Evolutionary conservation across 2,329 filamentous ascomycete genomes (phyloP).

Genomic region (Aspergillus spinulosporus): DNA sequence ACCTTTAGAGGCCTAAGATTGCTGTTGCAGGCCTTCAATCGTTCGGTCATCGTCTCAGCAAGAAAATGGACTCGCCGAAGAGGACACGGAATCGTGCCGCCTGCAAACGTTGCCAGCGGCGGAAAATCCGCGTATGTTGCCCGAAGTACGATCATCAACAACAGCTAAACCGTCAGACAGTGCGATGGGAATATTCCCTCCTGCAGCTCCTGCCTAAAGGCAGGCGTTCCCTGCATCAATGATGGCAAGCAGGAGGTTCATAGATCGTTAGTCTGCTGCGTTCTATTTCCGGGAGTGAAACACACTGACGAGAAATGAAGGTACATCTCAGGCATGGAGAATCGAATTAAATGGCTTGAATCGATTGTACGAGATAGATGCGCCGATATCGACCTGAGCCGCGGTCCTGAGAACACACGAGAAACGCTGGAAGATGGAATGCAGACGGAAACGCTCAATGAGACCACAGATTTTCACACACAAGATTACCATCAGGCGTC

Average conservation of each 20-base stretch:
- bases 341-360: slow-evolving; percentile 51
- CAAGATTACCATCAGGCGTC: not conserved
- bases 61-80: slow-evolving; percentile 28
- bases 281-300: not conserved
- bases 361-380: slow-evolving; percentile 45
- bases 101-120: slow-evolving; percentile 46
- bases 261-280: slow-evolving; percentile 37
- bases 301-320: slow-evolving; percentile 15
- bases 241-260: slow-evolving; percentile 49
- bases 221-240: slow-evolving; percentile 45
- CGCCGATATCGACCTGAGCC: slow-evolving; percentile 44
- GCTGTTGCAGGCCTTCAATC: not conserved
- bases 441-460: not conserved
- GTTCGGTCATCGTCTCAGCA: too few relatives aligned
- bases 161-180: slow-evolving; percentile 26
- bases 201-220: slow-evolving; percentile 49
- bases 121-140: slow-evolving; percentile 51
- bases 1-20: too few relatives aligned
- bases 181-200: slow-evolving; percentile 49
- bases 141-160: slow-evolving; percentile 2
- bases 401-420: slow-evolving; percentile 19
- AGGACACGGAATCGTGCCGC: slow-evolving; percentile 36
- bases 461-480: not conserved
- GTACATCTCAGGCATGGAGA: slow-evolving; percentile 43
- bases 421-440: not conserved